Percentiles rank a stretch among this genome's conserved stretches.
Conservation (phyloP, 2,329 filamentous ascomycete genomes). For the Botrytis fragariae region DNA sequence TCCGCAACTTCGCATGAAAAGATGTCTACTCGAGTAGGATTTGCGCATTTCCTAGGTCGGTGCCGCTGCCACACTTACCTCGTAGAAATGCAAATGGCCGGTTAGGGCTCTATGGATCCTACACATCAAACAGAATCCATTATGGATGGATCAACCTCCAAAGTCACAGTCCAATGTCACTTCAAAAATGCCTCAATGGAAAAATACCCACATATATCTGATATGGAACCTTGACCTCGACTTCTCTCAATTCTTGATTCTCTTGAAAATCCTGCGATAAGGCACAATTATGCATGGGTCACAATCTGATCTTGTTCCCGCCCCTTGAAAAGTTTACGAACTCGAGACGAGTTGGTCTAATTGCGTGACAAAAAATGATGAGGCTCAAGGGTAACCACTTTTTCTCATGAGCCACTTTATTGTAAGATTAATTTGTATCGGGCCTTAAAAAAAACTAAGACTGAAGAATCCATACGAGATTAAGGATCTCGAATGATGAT, state of each 20-base stretch:
- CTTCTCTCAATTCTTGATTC: neutral
- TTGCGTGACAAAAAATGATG: slow-evolving; percentile 13
- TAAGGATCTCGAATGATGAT: neutral
- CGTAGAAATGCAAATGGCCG: neutral
- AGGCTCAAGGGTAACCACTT: slow-evolving; percentile 3
- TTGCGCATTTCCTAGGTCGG: neutral
- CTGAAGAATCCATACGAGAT: neutral
- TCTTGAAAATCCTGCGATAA: slow-evolving; percentile 9
- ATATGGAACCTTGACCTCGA: slow-evolving; percentile 1
- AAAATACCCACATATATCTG: neutral
- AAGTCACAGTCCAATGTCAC: neutral
- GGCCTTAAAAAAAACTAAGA: slow-evolving; percentile 1
- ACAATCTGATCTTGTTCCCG: neutral
- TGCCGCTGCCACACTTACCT: neutral
- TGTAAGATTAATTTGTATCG: slow-evolving; percentile 6
- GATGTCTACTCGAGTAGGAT: neutral
- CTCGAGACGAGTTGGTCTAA: slow-evolving; percentile 1
- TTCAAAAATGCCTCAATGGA: slow-evolving; percentile 1
- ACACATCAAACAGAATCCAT: neutral
- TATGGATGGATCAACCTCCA: neutral
- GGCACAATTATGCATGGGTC: slow-evolving; percentile 3
- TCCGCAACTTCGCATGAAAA: slow-evolving; percentile 6
- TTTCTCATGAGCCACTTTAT: neutral
- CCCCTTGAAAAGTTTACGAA: neutral
- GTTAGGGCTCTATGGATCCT: slow-evolving; percentile 1